Base-by-base conservation (phyloP, 2,329 filamentous ascomycete species). In the Botrytis squamosa region DNA sequence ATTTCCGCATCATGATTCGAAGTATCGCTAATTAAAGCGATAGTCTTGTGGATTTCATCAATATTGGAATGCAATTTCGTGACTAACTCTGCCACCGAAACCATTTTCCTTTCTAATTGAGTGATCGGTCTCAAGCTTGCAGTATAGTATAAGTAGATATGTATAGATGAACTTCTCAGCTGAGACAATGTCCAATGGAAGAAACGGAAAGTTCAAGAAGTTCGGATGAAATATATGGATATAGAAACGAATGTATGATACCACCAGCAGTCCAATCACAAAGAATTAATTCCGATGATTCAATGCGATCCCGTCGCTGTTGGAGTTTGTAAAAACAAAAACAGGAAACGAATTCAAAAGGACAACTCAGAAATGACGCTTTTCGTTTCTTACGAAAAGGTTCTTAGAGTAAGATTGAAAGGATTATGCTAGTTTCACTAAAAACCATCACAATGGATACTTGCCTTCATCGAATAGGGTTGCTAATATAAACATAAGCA, bases 61-160 rank as follows among this genome's bases (percentile, higher is more conserved):
- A 80, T 79, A 63, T 80, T 80, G 10, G 68, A 63, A 65, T 79
- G 79, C n/a, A 80, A 73, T n/a, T 77, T 73, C 33, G 65, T 65
- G 36, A 80, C 77, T 49, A 80, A 69, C 52, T 78, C 77, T 36
- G 74, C 75, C 9, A 80, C 77, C 42, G 64, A 68, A 46, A 46
- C 38, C 71, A 73, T 73, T 18, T 52, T 73, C 36, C 60, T 14
- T 46, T 73, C 29, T 3, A 14, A 29, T 52, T 42, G 62, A 59
- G 63, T 36, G 33, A 38, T 57, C 33, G 59, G 9, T 60, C n/a
- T 72, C 33, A 29, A 73, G 42, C 42, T 63, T 70, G 42, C 20
- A 42, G 29, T 57, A 16, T 40, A 25, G 63, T 68, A 67, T 44
- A 60, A 33, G 33, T 44, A 68, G 25, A 33, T 55, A 69, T 33